A percentile compares a stretch with the other conserved stretches of the same genome.
phyloP scores from a whole-genome alignment of 2,329 filamentous ascomycete genomes.

The Trematosphaeria pertusa region DNA sequence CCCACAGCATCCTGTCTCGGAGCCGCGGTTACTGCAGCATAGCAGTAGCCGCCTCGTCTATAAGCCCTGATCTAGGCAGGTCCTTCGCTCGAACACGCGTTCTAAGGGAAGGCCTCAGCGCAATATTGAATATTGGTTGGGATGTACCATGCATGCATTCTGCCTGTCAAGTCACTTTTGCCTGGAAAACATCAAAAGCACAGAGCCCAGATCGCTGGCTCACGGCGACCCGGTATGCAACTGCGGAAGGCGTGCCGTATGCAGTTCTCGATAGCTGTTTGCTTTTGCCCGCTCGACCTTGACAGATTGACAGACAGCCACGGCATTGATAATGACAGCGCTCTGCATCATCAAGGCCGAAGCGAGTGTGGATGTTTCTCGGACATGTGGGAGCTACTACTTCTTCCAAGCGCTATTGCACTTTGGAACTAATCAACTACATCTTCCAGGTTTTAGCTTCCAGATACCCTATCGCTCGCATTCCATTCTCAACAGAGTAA shows the following conservation, averaged over 20 bases:
- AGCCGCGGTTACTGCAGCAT: not conserved
- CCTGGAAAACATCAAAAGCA: constrained; percentile 24
- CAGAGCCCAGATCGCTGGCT: constrained; percentile 29
- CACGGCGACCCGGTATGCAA: constrained; percentile 30
- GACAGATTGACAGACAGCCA: constrained; percentile 8
- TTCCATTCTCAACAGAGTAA: constrained; percentile 9
- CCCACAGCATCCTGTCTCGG: constrained; percentile 2
- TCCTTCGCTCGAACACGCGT: constrained; percentile 32
- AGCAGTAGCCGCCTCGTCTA: constrained; percentile 6
- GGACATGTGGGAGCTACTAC: constrained; percentile 16
- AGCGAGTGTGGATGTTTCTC: constrained; percentile 6
- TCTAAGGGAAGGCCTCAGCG: constrained; percentile 34
- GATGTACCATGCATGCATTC: constrained; percentile 32
- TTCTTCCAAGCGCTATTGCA: constrained; percentile 24
- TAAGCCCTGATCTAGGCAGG: constrained; percentile 19
- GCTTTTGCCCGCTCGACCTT: constrained; percentile 8
- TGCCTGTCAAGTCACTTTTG: constrained; percentile 29
- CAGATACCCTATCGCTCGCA: constrained; percentile 15
- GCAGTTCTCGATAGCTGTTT: not conserved
- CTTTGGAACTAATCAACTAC: constrained; percentile 29
- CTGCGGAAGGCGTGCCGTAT: constrained; percentile 22
- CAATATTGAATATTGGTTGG: constrained; percentile 24
- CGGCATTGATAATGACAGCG: not conserved
- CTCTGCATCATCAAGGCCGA: no score
- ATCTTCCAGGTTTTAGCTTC: constrained; percentile 17